Conservation (phyloP, 164 flowering plant genomes). For the Annona squamosa region DNA sequence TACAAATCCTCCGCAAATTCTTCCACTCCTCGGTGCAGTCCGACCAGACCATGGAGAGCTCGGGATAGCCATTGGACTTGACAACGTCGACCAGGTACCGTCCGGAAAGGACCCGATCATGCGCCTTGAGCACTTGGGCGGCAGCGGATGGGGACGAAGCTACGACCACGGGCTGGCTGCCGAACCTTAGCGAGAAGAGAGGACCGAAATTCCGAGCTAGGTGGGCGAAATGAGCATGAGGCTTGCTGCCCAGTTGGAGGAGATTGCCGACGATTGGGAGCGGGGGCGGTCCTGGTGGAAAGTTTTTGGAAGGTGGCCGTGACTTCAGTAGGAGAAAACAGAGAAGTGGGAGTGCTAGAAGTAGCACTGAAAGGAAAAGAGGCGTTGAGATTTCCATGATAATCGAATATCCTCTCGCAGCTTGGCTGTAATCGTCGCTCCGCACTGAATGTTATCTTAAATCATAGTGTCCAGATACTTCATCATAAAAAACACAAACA, state of each 20-base stretch:
- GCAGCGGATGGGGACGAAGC: constrained; percentile 29
- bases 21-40: constrained; percentile 31
- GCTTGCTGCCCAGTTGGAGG: constrained; percentile 11
- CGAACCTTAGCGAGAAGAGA: constrained; percentile 24
- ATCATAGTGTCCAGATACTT: too few species aligned
- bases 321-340: too few species aligned
- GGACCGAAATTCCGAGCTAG: constrained; percentile 23
- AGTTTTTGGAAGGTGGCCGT: not conserved
- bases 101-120: constrained; percentile 14
- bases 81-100: not conserved
- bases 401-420: too few species aligned
- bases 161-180: constrained; percentile 22
- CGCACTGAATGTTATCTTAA: too few species aligned
- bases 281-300: constrained; percentile 15
- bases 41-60: constrained; percentile 1
- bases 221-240: constrained; percentile 13
- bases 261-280: constrained; percentile 15
- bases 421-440: too few species aligned
- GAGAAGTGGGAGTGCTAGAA: too few species aligned
- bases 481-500: too few species aligned
- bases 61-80: too few species aligned
- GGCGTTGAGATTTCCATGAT: too few species aligned
- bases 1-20: constrained; percentile 22
- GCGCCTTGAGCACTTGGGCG: constrained; percentile 29
- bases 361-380: too few species aligned